A percentile compares a stretch with the other conserved stretches of the same genome.
Conservation (phyloP, 306 rosid species). For the Hippophae gyantsensis region DNA sequence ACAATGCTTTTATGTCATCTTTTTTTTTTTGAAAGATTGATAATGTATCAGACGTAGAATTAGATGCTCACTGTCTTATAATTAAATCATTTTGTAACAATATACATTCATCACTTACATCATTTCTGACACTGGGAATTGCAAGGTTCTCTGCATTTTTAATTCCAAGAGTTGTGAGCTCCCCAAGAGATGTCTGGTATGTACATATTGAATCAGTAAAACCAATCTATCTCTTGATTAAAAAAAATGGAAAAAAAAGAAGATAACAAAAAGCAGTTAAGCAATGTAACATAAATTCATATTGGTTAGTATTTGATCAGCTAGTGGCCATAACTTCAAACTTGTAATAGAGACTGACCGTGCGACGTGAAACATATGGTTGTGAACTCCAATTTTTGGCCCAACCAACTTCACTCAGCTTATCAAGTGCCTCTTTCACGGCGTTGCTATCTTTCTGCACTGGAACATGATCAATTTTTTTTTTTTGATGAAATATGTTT, state of each 20-base stretch:
- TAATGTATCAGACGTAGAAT: no score
- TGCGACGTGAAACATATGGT: slow-evolving; percentile 85
- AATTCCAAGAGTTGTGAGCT: slow-evolving; percentile 70
- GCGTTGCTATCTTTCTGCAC: slow-evolving; percentile 76
- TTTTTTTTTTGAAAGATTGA: no score
- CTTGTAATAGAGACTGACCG: slow-evolving; percentile 73
- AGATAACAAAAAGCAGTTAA: slow-evolving; percentile 19
- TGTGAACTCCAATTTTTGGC: slow-evolving; percentile 98
- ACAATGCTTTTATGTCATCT: not conserved
- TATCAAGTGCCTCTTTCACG: slow-evolving; percentile 75
- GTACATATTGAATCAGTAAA: slow-evolving; percentile 25
- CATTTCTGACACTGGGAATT: slow-evolving; percentile 89
- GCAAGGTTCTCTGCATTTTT: slow-evolving; percentile 93
- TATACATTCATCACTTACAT: slow-evolving; percentile 35
- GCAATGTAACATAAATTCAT: slow-evolving; percentile 24
- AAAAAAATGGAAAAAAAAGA: slow-evolving; percentile 2
- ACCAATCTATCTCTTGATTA: slow-evolving; percentile 8
- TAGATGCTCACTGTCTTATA: not conserved
- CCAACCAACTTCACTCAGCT: slow-evolving; percentile 74
- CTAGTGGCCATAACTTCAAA: slow-evolving; percentile 38
- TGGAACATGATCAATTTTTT: not conserved
- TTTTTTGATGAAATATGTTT: not conserved
- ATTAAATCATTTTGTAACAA: not conserved
- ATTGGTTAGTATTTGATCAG: slow-evolving; percentile 30
- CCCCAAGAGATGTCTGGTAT: slow-evolving; percentile 73